Evolutionary conservation across 257 asterid species (phyloP), one percentile per base, ranked within the genome.

Genomic region (Dorcoceras hygrometricum): DNA sequence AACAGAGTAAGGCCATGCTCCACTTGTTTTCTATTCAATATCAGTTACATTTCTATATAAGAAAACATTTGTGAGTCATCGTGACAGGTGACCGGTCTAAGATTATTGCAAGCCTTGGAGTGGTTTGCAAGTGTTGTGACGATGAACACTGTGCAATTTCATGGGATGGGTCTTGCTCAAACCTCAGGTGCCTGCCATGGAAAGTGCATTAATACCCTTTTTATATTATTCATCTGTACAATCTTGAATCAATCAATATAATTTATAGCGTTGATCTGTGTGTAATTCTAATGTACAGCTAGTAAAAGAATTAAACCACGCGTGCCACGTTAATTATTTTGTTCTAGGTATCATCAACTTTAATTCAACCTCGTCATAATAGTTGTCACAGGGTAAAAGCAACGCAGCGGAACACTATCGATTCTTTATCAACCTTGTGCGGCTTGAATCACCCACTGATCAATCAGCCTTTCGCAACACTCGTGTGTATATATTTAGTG

Each of bases 121-220:
- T 77, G 61, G 53, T 59, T 8, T 74, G 85, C 79, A 71, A 61
- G 71, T 80, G 85, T 55, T 80, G 85, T 39, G 80, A 80, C 46
- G 61, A 72, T 27, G 71, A 5, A 26, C 51, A 59, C 63, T 73
- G 84, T 28, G 65, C 29, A 55, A 32, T 28, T 73, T 62, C 78
- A 7, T 74, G 76, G 78, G 19, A 63, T 4, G 85, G 77, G 27
- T 67, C 73, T 43, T 80, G 85, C 78, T 64, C 78, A 27, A 77
- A 74, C n/a, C 74, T 77, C 26, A 67, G 56, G 3, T 80, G 82
- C 14, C 63, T 71, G n/a, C 68, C 85, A 10, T 80, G 85, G 85
- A 80, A 79, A 73, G 16, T 46, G 6, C 57, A 25, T 0, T 27
- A 53, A 27, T 25, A 53, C 18, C 27, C 18, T 57, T 27, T 18